Conservation (phyloP, 208 protist genomes). For the Herpetomonas samuelpessoai region DNA sequence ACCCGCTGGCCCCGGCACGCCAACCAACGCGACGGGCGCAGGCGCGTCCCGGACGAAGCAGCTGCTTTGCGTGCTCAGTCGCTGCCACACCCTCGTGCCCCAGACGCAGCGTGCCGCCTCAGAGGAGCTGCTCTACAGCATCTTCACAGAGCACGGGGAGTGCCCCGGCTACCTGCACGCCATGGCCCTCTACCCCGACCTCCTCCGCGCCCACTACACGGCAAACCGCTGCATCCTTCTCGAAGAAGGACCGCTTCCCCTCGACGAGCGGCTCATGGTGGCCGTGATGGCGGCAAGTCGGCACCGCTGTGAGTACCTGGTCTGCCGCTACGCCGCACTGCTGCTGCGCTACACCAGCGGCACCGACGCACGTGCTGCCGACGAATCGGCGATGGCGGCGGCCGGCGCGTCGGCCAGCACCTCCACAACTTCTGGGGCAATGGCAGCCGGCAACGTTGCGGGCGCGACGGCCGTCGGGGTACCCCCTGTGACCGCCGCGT, state of each 20-base stretch:
- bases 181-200: constrained; percentile 53
- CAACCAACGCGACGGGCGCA: constrained; percentile 4
- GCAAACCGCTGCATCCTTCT: constrained; percentile 65
- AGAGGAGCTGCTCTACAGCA: constrained; percentile 46
- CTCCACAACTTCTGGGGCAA: neutral
- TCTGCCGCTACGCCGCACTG: constrained; percentile 60
- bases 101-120: constrained; percentile 19
- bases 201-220: constrained; percentile 68
- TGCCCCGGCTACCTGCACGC: constrained; percentile 66
- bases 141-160: constrained; percentile 64
- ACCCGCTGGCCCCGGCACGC: constrained; percentile 7
- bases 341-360: constrained; percentile 49
- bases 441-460: too few relatives aligned
- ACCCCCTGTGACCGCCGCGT: neutral
- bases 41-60: constrained; percentile 20
- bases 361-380: constrained; percentile 15
- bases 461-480: neutral
- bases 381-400: constrained; percentile 11
- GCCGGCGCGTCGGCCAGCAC: constrained; percentile 1
- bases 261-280: constrained; percentile 77
- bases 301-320: constrained; percentile 80
- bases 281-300: constrained; percentile 78
- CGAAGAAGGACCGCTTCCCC: constrained; percentile 65
- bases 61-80: constrained; percentile 38
- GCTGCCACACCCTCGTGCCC: constrained; percentile 28